Conservation (phyloP, 2,329 filamentous ascomycete genomes). For the Myotisia sp. region DNA sequence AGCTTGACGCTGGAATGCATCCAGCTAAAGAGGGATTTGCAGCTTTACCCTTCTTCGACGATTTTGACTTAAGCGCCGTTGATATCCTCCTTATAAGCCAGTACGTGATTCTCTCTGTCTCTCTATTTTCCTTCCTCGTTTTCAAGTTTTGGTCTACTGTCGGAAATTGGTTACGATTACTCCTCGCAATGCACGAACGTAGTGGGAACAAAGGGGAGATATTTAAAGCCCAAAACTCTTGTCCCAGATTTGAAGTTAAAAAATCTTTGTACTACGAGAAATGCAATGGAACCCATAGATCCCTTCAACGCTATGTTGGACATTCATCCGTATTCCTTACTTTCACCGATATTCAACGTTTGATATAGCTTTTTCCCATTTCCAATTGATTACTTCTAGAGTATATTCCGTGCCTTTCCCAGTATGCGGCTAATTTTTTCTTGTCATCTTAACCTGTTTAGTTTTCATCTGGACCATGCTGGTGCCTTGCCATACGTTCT, state of each 20-base stretch:
- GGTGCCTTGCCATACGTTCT: conserved; percentile 95
- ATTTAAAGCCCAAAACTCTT: too few relatives aligned
- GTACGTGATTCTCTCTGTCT: conserved; percentile 49
- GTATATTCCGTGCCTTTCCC: too few relatives aligned
- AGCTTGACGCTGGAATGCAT: conserved; percentile 96
- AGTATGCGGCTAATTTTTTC: conserved; percentile 7
- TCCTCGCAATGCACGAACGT: too few relatives aligned
- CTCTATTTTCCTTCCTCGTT: conserved; percentile 3
- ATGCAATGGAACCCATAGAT: conserved; percentile 6
- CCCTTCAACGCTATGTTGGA: too few relatives aligned
- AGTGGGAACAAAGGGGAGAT: too few relatives aligned
- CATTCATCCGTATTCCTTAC: too few relatives aligned
- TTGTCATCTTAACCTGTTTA: conserved; percentile 34
- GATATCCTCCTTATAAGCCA: conserved; percentile 97
- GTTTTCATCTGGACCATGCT: conserved; percentile 98
- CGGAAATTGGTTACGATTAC: too few relatives aligned
- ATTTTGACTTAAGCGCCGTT: conserved; percentile 93
- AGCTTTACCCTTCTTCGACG: conserved; percentile 90
- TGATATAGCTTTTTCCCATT: too few relatives aligned
- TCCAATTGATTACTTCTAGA: too few relatives aligned
- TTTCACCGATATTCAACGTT: too few relatives aligned
- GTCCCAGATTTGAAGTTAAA: too few relatives aligned
- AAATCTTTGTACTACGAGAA: conserved; percentile 5
- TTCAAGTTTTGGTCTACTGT: too few relatives aligned
- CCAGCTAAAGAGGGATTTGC: conserved; percentile 90